phyloP scores from a whole-genome alignment of 768 basidiomycete species.

The Boletus eberwhitei region DNA sequence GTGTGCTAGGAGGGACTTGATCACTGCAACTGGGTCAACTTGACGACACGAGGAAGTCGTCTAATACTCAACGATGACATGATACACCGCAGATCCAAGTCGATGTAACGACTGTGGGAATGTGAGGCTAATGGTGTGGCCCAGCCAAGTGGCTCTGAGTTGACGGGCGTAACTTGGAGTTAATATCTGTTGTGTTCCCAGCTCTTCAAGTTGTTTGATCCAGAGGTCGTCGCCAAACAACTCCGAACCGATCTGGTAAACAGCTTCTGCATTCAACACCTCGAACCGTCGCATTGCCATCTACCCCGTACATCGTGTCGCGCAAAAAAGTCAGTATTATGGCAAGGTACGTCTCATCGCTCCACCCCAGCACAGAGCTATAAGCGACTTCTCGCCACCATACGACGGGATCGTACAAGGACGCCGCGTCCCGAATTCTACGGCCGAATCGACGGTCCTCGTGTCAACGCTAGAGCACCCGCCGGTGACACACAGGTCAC shows the following conservation, averaged over 20 bases:
- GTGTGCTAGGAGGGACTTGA: constrained; percentile 23
- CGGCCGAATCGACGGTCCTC: not conserved
- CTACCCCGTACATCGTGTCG: too few relatives aligned
- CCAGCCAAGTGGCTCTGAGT: constrained; percentile 5
- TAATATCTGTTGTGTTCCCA: not conserved
- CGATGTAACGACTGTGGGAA: not conserved
- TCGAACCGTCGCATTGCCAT: too few relatives aligned
- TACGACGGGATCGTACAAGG: not conserved
- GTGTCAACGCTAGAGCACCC: not conserved
- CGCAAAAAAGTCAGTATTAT: too few relatives aligned
- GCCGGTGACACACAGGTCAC: not conserved
- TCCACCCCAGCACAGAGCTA: not conserved
- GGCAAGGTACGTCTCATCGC: not conserved
- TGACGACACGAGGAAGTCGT: constrained; percentile 1
- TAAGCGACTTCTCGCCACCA: not conserved
- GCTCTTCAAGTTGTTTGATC: constrained; percentile 26
- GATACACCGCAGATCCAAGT: not conserved
- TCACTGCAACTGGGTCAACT: constrained; percentile 25
- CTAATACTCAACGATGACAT: constrained; percentile 33
- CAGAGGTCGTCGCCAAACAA: constrained; percentile 27
- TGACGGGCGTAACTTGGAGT: not conserved
- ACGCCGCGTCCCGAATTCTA: not conserved
- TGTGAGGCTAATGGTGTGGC: not conserved
- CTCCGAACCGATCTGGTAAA: not conserved
- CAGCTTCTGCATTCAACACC: too few relatives aligned